Conservation (phyloP, 306 rosid species). For the Quillaja saponaria region DNA sequence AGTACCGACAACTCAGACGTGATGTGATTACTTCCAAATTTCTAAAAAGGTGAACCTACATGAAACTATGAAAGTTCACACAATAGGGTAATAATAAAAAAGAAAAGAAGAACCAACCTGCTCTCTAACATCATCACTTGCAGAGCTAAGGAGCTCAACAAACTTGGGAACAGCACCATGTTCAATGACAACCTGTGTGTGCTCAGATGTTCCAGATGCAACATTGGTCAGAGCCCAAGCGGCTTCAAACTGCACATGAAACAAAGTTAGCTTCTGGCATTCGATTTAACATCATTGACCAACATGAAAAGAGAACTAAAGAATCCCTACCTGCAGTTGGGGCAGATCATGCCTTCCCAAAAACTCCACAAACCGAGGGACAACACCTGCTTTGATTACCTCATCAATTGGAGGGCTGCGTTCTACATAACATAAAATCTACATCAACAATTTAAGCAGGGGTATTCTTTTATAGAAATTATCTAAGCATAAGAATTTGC, state of each 20-base stretch:
- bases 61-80: background rate
- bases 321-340: conserved; percentile 45
- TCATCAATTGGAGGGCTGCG: conserved; percentile 71
- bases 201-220: conserved; percentile 54
- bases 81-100: background rate
- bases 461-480: background rate
- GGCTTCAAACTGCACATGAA: conserved; percentile 63
- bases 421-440: conserved; percentile 34
- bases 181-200: conserved; percentile 59
- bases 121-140: conserved; percentile 61
- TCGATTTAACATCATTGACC: background rate
- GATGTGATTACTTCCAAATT: too few relatives aligned
- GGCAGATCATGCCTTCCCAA: conserved; percentile 53
- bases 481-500: background rate
- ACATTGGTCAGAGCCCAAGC: conserved; percentile 72
- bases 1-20: too few relatives aligned
- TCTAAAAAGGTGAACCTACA: too few relatives aligned
- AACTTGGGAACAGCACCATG: conserved; percentile 67
- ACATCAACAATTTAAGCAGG: background rate
- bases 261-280: background rate
- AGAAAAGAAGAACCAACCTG: conserved; percentile 49
- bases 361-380: conserved; percentile 68
- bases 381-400: conserved; percentile 51
- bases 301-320: background rate
- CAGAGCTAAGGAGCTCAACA: conserved; percentile 60